Conservation (phyloP, 371 early-diverging fungal species). For the Apophysomyces elegans region DNA sequence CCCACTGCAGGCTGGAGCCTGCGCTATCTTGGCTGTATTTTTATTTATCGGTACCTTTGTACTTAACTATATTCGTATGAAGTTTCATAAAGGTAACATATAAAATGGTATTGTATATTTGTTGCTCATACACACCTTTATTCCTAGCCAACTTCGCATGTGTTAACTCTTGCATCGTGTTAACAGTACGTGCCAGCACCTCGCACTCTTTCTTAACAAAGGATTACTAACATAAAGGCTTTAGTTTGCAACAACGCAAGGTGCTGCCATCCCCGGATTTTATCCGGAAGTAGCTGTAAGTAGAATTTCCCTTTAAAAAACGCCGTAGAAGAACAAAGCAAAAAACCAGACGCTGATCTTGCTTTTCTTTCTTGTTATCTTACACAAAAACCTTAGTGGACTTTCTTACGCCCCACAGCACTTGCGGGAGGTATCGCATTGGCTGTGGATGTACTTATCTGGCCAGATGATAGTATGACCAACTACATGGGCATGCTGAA, state of each 20-base stretch:
- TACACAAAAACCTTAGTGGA: conserved; percentile 22
- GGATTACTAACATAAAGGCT: neutral
- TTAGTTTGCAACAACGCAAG: conserved; percentile 35
- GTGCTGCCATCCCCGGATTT: conserved; percentile 22
- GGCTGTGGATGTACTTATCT: conserved; percentile 31
- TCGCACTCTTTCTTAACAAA: neutral
- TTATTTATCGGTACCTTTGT: conserved; percentile 38
- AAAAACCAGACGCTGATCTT: neutral
- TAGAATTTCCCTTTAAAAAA: neutral
- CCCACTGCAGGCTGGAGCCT: conserved; percentile 31
- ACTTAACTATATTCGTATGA: conserved; percentile 32
- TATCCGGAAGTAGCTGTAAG: conserved; percentile 28
- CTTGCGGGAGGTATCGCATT: conserved; percentile 31
- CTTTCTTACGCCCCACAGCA: conserved; percentile 32
- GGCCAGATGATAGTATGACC: conserved; percentile 44
- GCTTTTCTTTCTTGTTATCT: neutral
- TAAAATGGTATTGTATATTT: neutral
- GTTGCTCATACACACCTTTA: neutral
- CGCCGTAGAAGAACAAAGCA: neutral
- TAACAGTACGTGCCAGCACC: conserved; percentile 25
- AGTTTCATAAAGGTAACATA: conserved; percentile 33
- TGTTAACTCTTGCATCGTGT: conserved; percentile 35
- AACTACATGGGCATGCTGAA: conserved; percentile 26
- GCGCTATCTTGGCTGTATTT: conserved; percentile 37
- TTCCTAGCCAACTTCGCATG: conserved; percentile 41